Conservation (phyloP, 495 filamentous ascomycete genomes). For the Copromyces sp. region DNA sequence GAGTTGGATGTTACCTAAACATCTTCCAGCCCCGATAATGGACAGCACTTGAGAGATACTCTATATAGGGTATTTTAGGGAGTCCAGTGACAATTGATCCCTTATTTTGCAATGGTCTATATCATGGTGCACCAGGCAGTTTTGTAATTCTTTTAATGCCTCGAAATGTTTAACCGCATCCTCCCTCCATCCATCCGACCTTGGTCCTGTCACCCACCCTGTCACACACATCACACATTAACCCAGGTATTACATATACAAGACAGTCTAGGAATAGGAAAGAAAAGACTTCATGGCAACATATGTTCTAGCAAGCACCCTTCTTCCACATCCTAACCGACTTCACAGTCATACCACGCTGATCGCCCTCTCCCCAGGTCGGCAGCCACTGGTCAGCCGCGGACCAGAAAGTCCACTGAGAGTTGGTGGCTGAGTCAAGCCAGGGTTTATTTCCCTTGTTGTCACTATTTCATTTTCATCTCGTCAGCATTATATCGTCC, state of each 20-base stretch:
- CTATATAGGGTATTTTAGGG: neutral
- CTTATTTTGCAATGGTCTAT: neutral
- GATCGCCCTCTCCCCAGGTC: constrained; percentile 44
- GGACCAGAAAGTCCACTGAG: constrained; percentile 49
- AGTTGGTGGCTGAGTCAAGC: constrained; percentile 44
- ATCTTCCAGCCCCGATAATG: neutral
- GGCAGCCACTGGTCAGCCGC: constrained; percentile 47
- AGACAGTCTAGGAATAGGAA: neutral
- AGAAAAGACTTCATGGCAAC: neutral
- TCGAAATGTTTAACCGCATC: neutral
- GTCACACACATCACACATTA: neutral
- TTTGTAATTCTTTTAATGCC: neutral
- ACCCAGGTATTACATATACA: neutral
- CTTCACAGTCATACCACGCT: constrained; percentile 46
- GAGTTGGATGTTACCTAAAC: neutral
- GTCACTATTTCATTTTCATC: constrained; percentile 26
- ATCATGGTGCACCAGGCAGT: neutral
- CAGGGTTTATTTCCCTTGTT: constrained; percentile 50
- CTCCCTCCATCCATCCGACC: neutral
- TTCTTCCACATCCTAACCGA: constrained; percentile 41
- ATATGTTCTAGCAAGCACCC: neutral
- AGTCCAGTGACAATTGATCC: neutral
- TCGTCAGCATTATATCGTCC: neutral
- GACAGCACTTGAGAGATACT: neutral
- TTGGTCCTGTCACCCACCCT: neutral